Evolutionary conservation across 371 early-diverging fungal genomes (phyloP).

Genomic region (Vittaforma corneae): DNA sequence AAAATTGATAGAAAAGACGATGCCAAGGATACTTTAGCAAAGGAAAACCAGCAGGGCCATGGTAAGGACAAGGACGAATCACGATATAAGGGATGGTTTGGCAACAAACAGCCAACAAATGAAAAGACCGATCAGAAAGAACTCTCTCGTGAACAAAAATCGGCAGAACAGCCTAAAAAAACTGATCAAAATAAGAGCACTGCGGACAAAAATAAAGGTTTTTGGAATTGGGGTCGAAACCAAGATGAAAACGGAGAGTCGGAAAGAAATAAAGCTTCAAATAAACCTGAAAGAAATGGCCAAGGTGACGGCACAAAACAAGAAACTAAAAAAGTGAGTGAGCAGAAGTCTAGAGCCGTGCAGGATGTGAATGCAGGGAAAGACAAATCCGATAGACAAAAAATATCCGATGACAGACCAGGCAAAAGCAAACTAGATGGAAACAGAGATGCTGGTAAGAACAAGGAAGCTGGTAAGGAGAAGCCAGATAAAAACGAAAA

Average conservation of each 20-base stretch:
- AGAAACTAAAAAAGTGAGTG: neutral
- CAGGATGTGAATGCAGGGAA: neutral
- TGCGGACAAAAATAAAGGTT: neutral
- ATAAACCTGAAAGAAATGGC: neutral
- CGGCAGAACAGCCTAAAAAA: neutral
- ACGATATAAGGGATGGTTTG: neutral
- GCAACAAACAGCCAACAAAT: neutral
- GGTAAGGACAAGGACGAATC: neutral
- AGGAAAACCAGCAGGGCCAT: constrained; percentile 1
- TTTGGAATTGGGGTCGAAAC: neutral
- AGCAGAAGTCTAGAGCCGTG: neutral
- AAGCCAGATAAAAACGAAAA: neutral
- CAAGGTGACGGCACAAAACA: constrained; percentile 6
- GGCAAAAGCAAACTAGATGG: constrained; percentile 7
- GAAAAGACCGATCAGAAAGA: neutral
- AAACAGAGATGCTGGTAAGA: neutral
- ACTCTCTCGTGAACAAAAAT: neutral
- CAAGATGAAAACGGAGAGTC: neutral
- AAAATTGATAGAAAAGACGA: neutral
- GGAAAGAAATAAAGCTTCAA: neutral
- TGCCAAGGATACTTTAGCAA: neutral
- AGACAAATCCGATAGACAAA: neutral
- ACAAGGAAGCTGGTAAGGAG: neutral
- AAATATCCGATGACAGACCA: neutral
- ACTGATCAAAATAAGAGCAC: neutral